A percentile compares a stretch with the other conserved stretches of the same genome.
These are phyloP conservation scores for Coemansia sp. DNA, from an alignment of 192 early-diverging fungal genomes.

Conservation along the genomic window DNA sequence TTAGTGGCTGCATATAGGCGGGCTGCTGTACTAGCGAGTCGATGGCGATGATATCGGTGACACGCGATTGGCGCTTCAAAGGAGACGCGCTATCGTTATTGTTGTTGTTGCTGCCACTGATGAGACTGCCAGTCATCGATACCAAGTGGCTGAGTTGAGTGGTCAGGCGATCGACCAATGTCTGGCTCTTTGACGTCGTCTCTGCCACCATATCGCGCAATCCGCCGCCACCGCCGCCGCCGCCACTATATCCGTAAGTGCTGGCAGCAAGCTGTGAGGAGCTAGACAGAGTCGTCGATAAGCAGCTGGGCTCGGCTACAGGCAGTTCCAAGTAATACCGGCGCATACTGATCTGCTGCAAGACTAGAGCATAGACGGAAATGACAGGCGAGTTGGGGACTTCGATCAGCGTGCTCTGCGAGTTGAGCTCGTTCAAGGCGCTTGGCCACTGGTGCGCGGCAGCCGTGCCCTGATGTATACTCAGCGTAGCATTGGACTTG, in stretches of 20 bases:
- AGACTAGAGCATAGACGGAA: constrained; percentile 53
- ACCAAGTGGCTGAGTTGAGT: constrained; percentile 16
- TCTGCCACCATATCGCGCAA: background rate
- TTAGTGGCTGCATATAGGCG: constrained; percentile 26
- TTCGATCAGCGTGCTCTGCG: constrained; percentile 12
- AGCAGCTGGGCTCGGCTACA: background rate
- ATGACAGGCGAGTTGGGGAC: constrained; percentile 56
- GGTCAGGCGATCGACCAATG: constrained; percentile 18
- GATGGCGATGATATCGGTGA: background rate
- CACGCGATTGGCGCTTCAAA: background rate
- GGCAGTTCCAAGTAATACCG: constrained; percentile 48
- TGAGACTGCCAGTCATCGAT: constrained; percentile 1
- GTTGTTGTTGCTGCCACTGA: background rate
- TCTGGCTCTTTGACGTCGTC: background rate
- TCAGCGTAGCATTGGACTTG: background rate
- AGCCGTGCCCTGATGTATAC: background rate
- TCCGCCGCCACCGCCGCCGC: constrained; percentile 3
- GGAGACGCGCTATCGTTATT: background rate
- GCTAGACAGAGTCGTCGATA: constrained; percentile 12
- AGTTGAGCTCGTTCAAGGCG: constrained; percentile 9
- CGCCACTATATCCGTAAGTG: background rate
- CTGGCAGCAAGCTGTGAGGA: constrained; percentile 15
- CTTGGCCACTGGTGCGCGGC: constrained; percentile 20
- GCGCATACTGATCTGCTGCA: constrained; percentile 50
- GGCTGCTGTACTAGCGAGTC: constrained; percentile 15